Conservation (phyloP, 768 basidiomycete species). For the Pholiota conissans region DNA sequence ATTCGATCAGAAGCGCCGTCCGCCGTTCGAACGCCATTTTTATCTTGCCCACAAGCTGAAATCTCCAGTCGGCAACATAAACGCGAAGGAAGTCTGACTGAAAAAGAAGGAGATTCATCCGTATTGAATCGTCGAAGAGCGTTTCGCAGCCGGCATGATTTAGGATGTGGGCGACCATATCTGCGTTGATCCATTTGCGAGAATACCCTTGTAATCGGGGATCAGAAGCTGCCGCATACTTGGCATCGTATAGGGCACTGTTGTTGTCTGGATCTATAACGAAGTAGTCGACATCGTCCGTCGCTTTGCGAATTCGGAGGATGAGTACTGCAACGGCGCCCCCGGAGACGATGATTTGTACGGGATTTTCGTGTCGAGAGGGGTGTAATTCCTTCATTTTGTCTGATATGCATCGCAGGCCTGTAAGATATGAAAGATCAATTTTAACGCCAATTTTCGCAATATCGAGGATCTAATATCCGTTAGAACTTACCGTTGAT, state of each 20-base stretch:
- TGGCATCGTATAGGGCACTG: neutral
- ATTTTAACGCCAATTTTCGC: neutral
- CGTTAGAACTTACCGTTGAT: neutral
- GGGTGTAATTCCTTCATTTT: neutral
- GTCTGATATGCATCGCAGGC: neutral
- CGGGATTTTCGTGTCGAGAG: neutral
- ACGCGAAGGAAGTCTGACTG: neutral
- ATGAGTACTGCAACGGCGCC: neutral
- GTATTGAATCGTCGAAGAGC: neutral
- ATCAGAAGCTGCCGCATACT: neutral
- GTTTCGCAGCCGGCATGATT: neutral
- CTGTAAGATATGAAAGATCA: neutral
- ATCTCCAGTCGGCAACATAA: neutral
- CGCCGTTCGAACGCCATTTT: neutral
- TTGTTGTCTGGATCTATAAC: neutral
- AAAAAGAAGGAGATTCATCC: neutral
- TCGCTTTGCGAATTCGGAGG: neutral
- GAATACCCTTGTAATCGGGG: neutral
- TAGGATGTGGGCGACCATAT: neutral
- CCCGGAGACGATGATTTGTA: neutral
- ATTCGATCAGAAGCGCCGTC: neutral
- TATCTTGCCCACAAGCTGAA: neutral
- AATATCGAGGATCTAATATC: neutral
- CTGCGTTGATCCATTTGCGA: neutral
- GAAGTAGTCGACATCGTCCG: neutral